These are phyloP conservation scores for Clitopilus hobsonii DNA, from an alignment of 768 basidiomycete genomes.

Conservation along the genomic window DNA sequence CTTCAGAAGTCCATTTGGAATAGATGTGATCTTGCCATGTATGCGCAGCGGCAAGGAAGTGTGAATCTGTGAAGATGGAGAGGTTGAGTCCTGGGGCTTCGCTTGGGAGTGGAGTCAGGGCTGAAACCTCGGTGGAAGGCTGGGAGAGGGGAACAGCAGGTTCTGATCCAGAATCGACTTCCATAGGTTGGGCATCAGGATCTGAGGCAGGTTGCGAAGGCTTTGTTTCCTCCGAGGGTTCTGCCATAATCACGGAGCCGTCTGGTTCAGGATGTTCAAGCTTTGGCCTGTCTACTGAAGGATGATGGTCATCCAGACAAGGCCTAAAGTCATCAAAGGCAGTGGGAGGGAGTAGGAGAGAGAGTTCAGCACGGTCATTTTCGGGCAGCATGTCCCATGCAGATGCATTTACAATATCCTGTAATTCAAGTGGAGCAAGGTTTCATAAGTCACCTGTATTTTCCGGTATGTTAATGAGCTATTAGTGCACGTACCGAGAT, in stretches of 20 bases:
- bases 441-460: too few species aligned
- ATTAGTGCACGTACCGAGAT: slow-evolving; percentile 53
- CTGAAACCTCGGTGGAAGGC: too few species aligned
- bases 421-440: slow-evolving; percentile 20
- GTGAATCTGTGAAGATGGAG: slow-evolving; percentile 50
- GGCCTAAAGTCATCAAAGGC: slow-evolving; percentile 31
- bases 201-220: slow-evolving; percentile 5
- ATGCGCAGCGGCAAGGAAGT: slow-evolving; percentile 48
- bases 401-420: slow-evolving; percentile 44
- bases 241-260: too few species aligned
- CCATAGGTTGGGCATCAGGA: too few species aligned
- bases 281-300: slow-evolving; percentile 15
- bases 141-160: slow-evolving; percentile 24
- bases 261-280: too few species aligned
- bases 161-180: slow-evolving; percentile 13
- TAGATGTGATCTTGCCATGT: slow-evolving; percentile 61
- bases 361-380: slow-evolving; percentile 31
- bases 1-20: slow-evolving; percentile 43
- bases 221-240: too few species aligned
- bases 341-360: slow-evolving; percentile 40
- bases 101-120: too few species aligned
- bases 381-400: slow-evolving; percentile 43
- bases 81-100: too few species aligned
- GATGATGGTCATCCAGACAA: slow-evolving; percentile 31
- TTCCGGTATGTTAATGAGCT: too few species aligned